A percentile compares a stretch with the other conserved stretches of the same genome.
phyloP scores from a whole-genome alignment of 495 filamentous ascomycete species.

The Schizothecium vesticola region DNA sequence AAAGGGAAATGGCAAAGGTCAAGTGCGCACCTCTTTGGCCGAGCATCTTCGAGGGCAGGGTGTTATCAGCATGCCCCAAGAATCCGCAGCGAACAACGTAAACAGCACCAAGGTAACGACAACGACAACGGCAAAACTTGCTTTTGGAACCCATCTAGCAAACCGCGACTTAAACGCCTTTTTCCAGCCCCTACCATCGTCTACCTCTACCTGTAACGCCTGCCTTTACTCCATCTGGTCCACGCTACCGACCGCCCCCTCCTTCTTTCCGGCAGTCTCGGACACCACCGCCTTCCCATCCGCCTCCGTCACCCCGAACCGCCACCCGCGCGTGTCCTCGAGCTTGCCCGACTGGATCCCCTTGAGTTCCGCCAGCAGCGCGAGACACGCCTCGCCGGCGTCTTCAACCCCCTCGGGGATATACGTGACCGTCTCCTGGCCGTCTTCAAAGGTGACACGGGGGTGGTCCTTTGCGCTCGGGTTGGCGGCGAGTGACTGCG shows the following conservation, averaged over 20 bases:
- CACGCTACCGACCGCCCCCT: slow-evolving; percentile 25
- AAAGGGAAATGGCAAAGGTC: too few relatives aligned
- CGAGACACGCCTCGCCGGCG: slow-evolving; percentile 61
- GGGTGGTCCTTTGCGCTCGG: slow-evolving; percentile 23
- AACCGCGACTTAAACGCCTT: background rate
- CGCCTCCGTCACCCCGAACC: slow-evolving; percentile 47
- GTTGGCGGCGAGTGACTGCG: slow-evolving; percentile 27
- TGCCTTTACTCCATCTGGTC: slow-evolving; percentile 36
- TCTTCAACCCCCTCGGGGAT: slow-evolving; percentile 57
- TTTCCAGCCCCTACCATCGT: background rate
- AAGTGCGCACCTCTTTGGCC: too few relatives aligned
- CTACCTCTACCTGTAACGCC: background rate
- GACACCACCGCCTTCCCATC: slow-evolving; percentile 37
- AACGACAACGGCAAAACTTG: background rate
- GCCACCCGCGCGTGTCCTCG: slow-evolving; percentile 73
- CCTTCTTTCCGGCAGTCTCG: slow-evolving; percentile 11
- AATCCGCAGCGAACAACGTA: background rate
- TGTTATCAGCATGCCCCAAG: background rate
- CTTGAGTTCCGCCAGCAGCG: slow-evolving; percentile 69
- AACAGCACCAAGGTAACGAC: background rate
- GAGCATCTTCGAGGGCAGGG: background rate
- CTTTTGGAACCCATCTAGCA: background rate
- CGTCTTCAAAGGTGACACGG: slow-evolving; percentile 28
- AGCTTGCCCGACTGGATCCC: slow-evolving; percentile 78
- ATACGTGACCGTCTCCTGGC: slow-evolving; percentile 62